These are phyloP conservation scores for Zygosaccharomyces sapae DNA, from an alignment of 1,139 yeast genomes.

Conservation along the genomic window DNA sequence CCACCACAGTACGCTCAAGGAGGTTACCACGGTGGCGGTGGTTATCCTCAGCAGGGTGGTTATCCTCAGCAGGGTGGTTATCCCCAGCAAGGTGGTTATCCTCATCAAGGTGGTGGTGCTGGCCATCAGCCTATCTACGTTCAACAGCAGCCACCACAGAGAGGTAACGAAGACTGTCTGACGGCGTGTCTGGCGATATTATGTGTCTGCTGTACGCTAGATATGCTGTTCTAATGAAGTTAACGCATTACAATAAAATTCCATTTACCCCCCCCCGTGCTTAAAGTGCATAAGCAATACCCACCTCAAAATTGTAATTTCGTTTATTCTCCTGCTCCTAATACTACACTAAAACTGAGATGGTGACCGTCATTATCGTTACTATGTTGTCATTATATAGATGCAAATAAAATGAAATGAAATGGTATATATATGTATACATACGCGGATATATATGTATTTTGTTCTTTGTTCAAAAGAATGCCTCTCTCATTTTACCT, in stretches of 20 bases:
- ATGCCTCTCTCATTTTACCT: conserved; percentile 33
- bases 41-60: conserved; percentile 34
- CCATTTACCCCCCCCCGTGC: not conserved
- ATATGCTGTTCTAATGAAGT: conserved; percentile 50
- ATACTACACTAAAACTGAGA: conserved; percentile 45
- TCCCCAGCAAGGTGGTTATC: conserved; percentile 20
- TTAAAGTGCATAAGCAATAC: not conserved
- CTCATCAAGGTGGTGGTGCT: conserved; percentile 31
- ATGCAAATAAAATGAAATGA: not conserved
- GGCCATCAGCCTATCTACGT: conserved; percentile 67
- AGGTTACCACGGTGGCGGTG: conserved; percentile 36
- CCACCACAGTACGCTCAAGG: conserved; percentile 14
- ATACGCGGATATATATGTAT: not conserved
- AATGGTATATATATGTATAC: not conserved
- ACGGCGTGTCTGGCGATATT: conserved; percentile 68
- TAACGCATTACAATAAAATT: too few species aligned
- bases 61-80: too few species aligned
- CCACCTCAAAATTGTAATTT: conserved; percentile 3
- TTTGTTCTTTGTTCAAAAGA: conserved; percentile 22
- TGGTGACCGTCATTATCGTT: conserved; percentile 22
- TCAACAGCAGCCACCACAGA: conserved; percentile 48
- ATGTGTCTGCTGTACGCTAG: conserved; percentile 72
- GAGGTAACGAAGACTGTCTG: conserved; percentile 49
- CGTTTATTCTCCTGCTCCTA: not conserved
- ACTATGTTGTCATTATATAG: too few species aligned